phyloP scores from a whole-genome alignment of 768 basidiomycete genomes.

The Tricholomella constricta region DNA sequence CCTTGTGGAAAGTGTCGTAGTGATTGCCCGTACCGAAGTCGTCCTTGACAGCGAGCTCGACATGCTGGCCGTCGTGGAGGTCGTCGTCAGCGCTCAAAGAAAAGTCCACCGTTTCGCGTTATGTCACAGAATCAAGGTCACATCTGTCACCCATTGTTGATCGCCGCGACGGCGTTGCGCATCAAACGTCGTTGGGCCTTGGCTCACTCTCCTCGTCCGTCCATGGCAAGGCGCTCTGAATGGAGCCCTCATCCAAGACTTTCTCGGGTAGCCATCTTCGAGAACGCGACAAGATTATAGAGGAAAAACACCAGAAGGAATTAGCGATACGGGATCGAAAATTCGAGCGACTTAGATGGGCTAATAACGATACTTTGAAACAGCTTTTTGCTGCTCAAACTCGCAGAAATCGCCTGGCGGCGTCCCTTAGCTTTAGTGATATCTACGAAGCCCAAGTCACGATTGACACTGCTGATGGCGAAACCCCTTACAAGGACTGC shows the following conservation, averaged over 20 bases:
- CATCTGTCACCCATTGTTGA: not conserved
- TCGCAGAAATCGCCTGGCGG: constrained; percentile 39
- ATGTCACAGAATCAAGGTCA: not conserved
- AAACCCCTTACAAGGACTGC: constrained; percentile 36
- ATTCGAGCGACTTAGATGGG: constrained; percentile 31
- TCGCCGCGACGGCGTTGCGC: too few relatives aligned
- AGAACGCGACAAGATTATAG: constrained; percentile 38
- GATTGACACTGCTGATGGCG: constrained; percentile 38
- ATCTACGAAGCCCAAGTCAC: constrained; percentile 44
- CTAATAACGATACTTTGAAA: constrained; percentile 37
- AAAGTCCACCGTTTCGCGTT: too few relatives aligned
- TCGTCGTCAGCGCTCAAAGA: not conserved
- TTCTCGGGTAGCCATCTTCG: constrained; percentile 36
- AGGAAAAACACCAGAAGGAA: constrained; percentile 36
- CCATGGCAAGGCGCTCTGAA: not conserved
- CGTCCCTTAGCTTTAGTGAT: constrained; percentile 44
- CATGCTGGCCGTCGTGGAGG: not conserved
- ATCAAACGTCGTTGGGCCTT: too few relatives aligned
- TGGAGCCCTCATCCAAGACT: constrained; percentile 12
- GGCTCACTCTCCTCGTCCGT: too few relatives aligned
- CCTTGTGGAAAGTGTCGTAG: constrained; percentile 44
- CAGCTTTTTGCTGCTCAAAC: constrained; percentile 40
- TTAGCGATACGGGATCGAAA: constrained; percentile 30
- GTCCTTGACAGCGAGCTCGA: constrained; percentile 25
- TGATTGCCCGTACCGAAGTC: constrained; percentile 52